Base-by-base conservation (phyloP, 805 yeast genomes). In the Wickerhamomyces bovis region DNA sequence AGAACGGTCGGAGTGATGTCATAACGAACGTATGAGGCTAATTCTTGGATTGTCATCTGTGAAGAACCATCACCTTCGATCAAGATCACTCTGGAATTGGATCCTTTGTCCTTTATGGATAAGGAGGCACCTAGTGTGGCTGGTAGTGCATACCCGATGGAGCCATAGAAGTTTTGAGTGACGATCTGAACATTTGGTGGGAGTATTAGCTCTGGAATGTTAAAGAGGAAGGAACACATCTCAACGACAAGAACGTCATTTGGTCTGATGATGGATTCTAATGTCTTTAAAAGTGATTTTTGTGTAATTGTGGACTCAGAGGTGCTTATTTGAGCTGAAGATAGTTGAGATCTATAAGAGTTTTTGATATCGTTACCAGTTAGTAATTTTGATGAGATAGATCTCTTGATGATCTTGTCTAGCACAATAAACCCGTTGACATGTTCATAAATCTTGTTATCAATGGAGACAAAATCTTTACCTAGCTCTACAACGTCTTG, bases 31-130 rank as follows among this genome's bases (percentile, higher is more conserved):
- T 78, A 76, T 22, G 84, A 76, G 6, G 83, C 75, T 45, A 81
- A 66, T 58, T 81, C 87, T 54, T 80, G 84, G 28, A 77, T 83
- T 0, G 87, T 79, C 57, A 81, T 69, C 61, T 81, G 86, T 41
- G 82, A 71, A 12, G 86, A 81, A 44, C 86, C 87, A 57, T 81
- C 87, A 53, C 87, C 87, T 38, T 81, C 77, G 54, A 81, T 77
- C 35, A 81, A 64, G 19, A 81, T 65, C 21, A 80, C 83, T 56
- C 86, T 54, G 12, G 49, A 49, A 3, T 52, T 44, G 3, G 42
- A 42, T 8, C 44, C 48, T 15, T 53, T 38, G 55, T 81, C 86
- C 46, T 69, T 68, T 12, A 75, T 73, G 2, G 85, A 85, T 63
- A 79, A 65, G 4, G 76, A 75, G 0, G 81, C 85, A 33, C 87